These are phyloP conservation scores for Aspergillus tanneri DNA, from an alignment of 2,329 filamentous ascomycete species.

Conservation along the genomic window DNA sequence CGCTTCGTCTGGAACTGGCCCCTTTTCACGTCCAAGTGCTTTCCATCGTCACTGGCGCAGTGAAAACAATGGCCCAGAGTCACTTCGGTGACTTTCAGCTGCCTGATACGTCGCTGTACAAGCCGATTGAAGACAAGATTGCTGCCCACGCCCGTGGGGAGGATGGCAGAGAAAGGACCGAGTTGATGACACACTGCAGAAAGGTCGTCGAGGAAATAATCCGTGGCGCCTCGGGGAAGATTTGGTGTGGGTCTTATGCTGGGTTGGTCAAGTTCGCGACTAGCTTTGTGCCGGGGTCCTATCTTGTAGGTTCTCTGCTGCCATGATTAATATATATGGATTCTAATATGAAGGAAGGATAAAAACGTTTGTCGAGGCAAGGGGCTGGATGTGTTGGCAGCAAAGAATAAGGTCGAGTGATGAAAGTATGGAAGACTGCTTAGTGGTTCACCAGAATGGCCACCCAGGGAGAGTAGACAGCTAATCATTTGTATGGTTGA, in stretches of 20 bases:
- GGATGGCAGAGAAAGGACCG: conserved; percentile 12
- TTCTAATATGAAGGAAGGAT: no score
- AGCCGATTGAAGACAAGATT: conserved; percentile 18
- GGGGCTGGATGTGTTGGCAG: no score
- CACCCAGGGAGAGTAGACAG: no score
- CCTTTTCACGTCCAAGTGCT: conserved; percentile 21
- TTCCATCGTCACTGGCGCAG: conserved; percentile 20
- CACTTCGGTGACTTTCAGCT: conserved; percentile 20
- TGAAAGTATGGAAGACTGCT: no score
- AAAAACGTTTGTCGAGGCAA: no score
- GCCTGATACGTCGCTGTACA: conserved; percentile 20
- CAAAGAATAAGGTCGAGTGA: no score
- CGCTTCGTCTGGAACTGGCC: conserved; percentile 25
- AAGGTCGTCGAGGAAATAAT: conserved; percentile 13
- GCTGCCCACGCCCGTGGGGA: conserved; percentile 9
- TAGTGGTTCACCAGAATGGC: no score
- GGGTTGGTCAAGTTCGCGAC: not conserved
- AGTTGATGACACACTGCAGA: conserved; percentile 10
- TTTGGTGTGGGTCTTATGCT: conserved; percentile 16
- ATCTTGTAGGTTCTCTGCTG: no score
- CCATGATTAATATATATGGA: no score
- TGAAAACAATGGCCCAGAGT: conserved; percentile 17
- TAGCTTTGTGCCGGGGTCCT: not conserved
- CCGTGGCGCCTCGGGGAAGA: conserved; percentile 9
- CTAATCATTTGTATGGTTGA: no score